Conservation (phyloP, 352 stramenopile species). For the Blastocystis sp. region DNA sequence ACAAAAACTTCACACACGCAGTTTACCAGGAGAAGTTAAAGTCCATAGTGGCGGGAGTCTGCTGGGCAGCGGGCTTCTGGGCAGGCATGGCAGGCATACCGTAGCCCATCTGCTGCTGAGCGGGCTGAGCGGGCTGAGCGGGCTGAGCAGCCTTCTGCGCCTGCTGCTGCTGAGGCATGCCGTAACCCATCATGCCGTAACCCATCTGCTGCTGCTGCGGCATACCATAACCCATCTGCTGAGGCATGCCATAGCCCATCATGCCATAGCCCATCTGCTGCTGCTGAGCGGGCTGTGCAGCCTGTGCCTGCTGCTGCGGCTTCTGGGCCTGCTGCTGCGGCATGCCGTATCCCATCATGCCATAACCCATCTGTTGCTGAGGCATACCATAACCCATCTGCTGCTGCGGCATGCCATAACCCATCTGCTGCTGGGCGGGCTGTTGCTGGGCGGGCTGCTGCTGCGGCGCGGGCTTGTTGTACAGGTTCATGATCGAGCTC, state of each 20-base stretch:
- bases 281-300: background rate
- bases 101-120: background rate
- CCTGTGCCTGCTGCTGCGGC: slow-evolving; percentile 2
- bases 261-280: too few species aligned
- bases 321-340: background rate
- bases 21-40: slow-evolving; percentile 63
- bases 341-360: too few species aligned
- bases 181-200: too few species aligned
- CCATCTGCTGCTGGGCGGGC: slow-evolving; percentile 8
- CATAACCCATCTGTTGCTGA: too few species aligned
- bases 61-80: slow-evolving; percentile 37
- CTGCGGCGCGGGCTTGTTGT: slow-evolving; percentile 1
- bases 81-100: background rate
- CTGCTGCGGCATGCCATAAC: too few species aligned
- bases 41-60: slow-evolving; percentile 39
- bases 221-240: too few species aligned
- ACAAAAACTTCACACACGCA: background rate
- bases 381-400: too few species aligned
- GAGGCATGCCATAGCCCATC: too few species aligned
- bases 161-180: too few species aligned
- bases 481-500: slow-evolving; percentile 39
- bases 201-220: too few species aligned
- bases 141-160: too few species aligned
- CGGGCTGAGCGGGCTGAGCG: too few species aligned
- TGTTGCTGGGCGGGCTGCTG: slow-evolving; percentile 1